Evolutionary conservation across 306 rosid genomes (phyloP).

Genomic region (Hippophae tibetana): DNA sequence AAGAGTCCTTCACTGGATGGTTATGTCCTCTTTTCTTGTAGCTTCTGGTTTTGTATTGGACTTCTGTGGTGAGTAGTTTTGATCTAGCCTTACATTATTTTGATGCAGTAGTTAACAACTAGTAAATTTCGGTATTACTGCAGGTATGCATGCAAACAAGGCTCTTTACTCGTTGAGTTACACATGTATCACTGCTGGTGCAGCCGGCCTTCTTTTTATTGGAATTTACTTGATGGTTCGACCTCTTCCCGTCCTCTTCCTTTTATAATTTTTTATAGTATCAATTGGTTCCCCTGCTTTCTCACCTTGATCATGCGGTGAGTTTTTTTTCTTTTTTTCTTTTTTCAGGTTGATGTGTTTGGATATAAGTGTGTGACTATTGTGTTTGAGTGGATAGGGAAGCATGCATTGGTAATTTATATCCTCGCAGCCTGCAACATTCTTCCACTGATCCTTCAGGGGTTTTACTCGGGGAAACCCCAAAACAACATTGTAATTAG

Average conservation of each 20-base stretch:
- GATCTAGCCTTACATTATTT: too few species aligned
- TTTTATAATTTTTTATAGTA: not conserved
- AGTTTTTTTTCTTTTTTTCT: too few species aligned
- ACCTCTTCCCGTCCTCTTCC: not conserved
- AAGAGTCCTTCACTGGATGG: constrained; percentile 68
- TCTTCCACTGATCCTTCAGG: constrained; percentile 70
- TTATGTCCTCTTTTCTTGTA: constrained; percentile 53
- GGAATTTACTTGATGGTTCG: constrained; percentile 79
- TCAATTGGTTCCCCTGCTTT: too few species aligned
- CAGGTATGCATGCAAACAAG: constrained; percentile 82
- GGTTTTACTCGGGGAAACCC: constrained; percentile 70
- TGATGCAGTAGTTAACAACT: not conserved
- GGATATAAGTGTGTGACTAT: constrained; percentile 42
- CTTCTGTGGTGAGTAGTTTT: constrained; percentile 39
- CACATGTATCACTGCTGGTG: constrained; percentile 77
- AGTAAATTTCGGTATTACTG: not conserved
- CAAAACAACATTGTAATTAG: constrained; percentile 59
- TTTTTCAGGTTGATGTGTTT: constrained; percentile 69
- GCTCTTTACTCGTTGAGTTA: constrained; percentile 81
- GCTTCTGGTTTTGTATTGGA: constrained; percentile 53
- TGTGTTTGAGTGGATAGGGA: constrained; percentile 89
- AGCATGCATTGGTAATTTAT: constrained; percentile 73
- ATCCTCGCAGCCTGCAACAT: constrained; percentile 74
- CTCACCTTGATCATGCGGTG: too few species aligned
- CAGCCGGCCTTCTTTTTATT: constrained; percentile 66